Evolutionary conservation across 2,329 filamentous ascomycete species (phyloP).

Genomic region (Ophiostoma fasciatum): DNA sequence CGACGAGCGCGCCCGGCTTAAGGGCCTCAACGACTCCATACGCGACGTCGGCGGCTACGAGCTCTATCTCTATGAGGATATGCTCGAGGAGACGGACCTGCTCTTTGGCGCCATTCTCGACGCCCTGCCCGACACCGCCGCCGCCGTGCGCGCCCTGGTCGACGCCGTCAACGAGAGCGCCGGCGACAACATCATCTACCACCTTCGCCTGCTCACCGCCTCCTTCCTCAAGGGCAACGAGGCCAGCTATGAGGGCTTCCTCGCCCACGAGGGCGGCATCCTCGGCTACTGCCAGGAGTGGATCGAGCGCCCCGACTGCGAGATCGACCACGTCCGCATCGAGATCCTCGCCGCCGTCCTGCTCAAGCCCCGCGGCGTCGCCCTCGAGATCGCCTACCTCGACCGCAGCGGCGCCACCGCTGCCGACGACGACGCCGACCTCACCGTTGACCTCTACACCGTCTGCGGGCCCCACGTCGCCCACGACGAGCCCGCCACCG

Average conservation of each 20-base stretch:
- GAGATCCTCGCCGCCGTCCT: slow-evolving; percentile 63
- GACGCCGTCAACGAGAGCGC: slow-evolving; percentile 60
- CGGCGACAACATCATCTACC: slow-evolving; percentile 67
- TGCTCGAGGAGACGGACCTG: slow-evolving; percentile 58
- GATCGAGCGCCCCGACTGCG: slow-evolving; percentile 61
- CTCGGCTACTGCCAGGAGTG: slow-evolving; percentile 53
- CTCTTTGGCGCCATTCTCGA: slow-evolving; percentile 50
- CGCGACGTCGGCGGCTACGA: slow-evolving; percentile 56
- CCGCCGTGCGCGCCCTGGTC: slow-evolving; percentile 38
- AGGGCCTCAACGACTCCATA: slow-evolving; percentile 55
- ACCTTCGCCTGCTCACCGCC: slow-evolving; percentile 66
- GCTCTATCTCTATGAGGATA: slow-evolving; percentile 63
- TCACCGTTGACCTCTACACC: slow-evolving; percentile 57
- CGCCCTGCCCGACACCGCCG: slow-evolving; percentile 43
- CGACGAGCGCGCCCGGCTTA: slow-evolving; percentile 58
- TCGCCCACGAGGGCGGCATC: slow-evolving; percentile 43
- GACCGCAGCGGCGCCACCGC: slow-evolving; percentile 55
- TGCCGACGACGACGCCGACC: too few relatives aligned
- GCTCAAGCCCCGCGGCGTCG: slow-evolving; percentile 62
- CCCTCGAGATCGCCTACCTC: slow-evolving; percentile 79
- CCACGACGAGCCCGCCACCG: slow-evolving; percentile 27
- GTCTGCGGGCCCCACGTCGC: slow-evolving; percentile 41
- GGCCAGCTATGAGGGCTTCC: slow-evolving; percentile 56
- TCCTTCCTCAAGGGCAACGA: slow-evolving; percentile 69
- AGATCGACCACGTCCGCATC: slow-evolving; percentile 86